A percentile compares a stretch with the other conserved stretches of the same genome.
These are phyloP conservation scores for Aureobasidium namibiae DNA, from an alignment of 2,329 filamentous ascomycete genomes.

Conservation along the genomic window DNA sequence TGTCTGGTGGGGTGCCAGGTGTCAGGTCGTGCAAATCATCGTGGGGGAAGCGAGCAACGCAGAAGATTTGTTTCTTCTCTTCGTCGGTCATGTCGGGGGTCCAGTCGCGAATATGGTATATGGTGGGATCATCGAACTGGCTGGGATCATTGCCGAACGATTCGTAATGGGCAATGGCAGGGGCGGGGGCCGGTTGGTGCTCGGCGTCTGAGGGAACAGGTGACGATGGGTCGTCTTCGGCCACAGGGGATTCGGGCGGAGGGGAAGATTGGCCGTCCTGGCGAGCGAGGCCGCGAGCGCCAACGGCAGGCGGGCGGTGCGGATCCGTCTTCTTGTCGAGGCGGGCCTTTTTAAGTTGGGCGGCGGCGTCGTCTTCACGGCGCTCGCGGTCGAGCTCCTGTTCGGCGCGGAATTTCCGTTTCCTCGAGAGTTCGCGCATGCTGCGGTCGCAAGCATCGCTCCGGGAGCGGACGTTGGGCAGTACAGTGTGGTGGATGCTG, in stretches of 20 bases:
- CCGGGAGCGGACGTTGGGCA: slow-evolving; percentile 40
- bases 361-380: slow-evolving; percentile 41
- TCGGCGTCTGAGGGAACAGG: slow-evolving; percentile 46
- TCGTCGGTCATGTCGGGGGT: slow-evolving; percentile 69
- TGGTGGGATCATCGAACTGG: slow-evolving; percentile 81
- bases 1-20: slow-evolving; percentile 81
- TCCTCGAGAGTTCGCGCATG: slow-evolving; percentile 61
- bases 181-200: slow-evolving; percentile 52
- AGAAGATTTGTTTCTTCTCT: slow-evolving; percentile 81
- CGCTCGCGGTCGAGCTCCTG: slow-evolving; percentile 43
- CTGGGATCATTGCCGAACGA: slow-evolving; percentile 86
- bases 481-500: slow-evolving; percentile 51
- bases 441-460: slow-evolving; percentile 62
- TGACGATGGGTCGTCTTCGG: slow-evolving; percentile 56
- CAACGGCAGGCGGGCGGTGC: slow-evolving; percentile 49
- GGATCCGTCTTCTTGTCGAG: slow-evolving; percentile 39
- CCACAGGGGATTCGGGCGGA: slow-evolving; percentile 24
- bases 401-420: slow-evolving; percentile 53
- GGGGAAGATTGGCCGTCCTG: slow-evolving; percentile 49
- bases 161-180: slow-evolving; percentile 63
- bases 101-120: slow-evolving; percentile 82
- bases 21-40: slow-evolving; percentile 77
- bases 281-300: slow-evolving; percentile 54
- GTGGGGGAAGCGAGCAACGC: slow-evolving; percentile 73
- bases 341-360: slow-evolving; percentile 60